Base-by-base conservation (phyloP, 495 filamentous ascomycete genomes). In the Parathielavia appendiculata region DNA sequence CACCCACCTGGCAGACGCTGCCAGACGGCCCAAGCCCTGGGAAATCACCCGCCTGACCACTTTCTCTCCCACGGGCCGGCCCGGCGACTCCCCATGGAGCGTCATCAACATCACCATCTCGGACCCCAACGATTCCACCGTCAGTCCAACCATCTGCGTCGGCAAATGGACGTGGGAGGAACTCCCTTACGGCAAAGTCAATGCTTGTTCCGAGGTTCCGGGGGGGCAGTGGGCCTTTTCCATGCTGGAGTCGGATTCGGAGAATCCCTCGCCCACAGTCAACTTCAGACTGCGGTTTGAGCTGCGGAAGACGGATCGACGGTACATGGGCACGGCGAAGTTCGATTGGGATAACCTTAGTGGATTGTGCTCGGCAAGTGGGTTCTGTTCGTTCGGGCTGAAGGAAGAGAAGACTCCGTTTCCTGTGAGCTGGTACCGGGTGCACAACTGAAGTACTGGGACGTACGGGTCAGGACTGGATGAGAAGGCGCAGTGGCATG, bases 311-410 rank as follows among this genome's bases (percentile, higher is more conserved):
- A 39, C 51, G 41, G 50, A 34, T 9, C 22, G 51, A 19, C 14
- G 19, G 5, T 66, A 50, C 44, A 56, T 30, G 1, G 64, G 54
- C 6, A 43, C 17, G n/a, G 51, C 20, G 32, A 54, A 8, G 22
- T 66, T 64, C 46, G 39, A 26, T n/a, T 32, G 62, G 1, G 52
- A 56, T 14, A 60, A 67, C 16, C 9, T 62, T 48, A 17, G 43
- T 1, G 57, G 57, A 13, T 13, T 48, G 30, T 67, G 64, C 26
- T 57, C 55, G 1, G 64, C 51, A 1, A 58, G 64, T 26, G 62
- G 64, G 7, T 52, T 62, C 13, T 67, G 64, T 45, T 57, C 23
- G 26, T 62, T 47, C 41, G 56, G 49, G 39, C 41, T 67, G 62
- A 62, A 64, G 59, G 56, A 58, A 13, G 60, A 54, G 32, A 55